Conservation (phyloP, 2,329 filamentous ascomycete species). For the Aspergillus ustus region DNA sequence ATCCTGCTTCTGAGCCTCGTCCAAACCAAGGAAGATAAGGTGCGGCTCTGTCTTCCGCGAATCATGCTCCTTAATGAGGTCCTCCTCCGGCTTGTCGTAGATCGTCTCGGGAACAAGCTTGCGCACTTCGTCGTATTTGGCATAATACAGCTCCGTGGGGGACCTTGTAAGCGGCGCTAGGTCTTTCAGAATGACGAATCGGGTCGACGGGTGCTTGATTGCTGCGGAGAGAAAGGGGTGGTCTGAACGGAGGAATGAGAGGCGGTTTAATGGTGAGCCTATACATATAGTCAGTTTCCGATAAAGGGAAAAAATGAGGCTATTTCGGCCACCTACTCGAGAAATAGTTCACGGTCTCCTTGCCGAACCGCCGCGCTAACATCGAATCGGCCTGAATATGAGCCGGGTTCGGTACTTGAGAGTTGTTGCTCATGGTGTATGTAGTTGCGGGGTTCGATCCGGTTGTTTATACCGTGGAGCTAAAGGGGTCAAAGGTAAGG, state of each 20-base stretch:
- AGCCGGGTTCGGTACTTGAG: constrained; percentile 60
- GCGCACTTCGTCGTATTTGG: constrained; percentile 70
- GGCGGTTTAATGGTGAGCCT: constrained; percentile 56
- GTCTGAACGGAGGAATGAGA: constrained; percentile 55
- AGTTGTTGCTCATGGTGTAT: constrained; percentile 32
- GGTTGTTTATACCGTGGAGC: not conserved
- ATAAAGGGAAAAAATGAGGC: not conserved
- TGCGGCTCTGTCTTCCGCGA: constrained; percentile 70
- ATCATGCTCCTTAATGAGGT: constrained; percentile 74
- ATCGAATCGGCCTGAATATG: constrained; percentile 63
- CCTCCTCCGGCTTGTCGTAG: constrained; percentile 73
- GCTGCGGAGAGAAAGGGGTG: constrained; percentile 54
- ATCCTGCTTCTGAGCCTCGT: constrained; percentile 62
- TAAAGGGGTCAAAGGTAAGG: not conserved
- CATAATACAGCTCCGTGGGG: constrained; percentile 67
- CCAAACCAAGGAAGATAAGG: constrained; percentile 82
- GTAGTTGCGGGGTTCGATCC: not conserved
- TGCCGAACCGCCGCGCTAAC: constrained; percentile 54
- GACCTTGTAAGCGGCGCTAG: constrained; percentile 73
- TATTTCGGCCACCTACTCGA: constrained; percentile 42
- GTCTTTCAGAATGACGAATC: constrained; percentile 78
- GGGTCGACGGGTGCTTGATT: constrained; percentile 51
- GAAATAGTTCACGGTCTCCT: constrained; percentile 57
- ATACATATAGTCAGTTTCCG: not conserved
- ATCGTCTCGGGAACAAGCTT: constrained; percentile 72